These are phyloP conservation scores for Teratosphaeria zuluensis DNA, from an alignment of 2,329 filamentous ascomycete species.

Conservation along the genomic window DNA sequence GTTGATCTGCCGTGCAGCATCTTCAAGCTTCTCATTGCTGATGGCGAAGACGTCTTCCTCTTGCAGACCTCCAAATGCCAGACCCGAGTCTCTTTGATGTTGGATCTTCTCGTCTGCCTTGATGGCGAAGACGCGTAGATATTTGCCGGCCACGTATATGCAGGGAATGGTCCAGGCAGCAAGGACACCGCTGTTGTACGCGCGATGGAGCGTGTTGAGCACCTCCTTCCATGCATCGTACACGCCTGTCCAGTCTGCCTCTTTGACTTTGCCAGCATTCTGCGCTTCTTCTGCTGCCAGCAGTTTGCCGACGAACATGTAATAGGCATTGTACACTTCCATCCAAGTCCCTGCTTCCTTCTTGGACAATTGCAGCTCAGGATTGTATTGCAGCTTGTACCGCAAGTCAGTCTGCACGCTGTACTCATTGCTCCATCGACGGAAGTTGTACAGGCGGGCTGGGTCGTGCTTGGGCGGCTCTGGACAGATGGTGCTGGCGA, in stretches of 20 bases:
- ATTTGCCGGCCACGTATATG: constrained; percentile 78
- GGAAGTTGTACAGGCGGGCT: constrained; percentile 59
- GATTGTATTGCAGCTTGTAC: constrained; percentile 57
- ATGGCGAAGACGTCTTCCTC: constrained; percentile 81
- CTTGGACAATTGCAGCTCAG: constrained; percentile 31
- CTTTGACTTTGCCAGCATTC: constrained; percentile 31
- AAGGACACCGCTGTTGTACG: constrained; percentile 67
- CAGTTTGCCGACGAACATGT: constrained; percentile 70
- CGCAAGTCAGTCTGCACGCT: constrained; percentile 61
- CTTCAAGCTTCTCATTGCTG: constrained; percentile 71
- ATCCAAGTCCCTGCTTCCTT: constrained; percentile 71
- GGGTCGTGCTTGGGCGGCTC: constrained; percentile 53
- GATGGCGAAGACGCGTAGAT: constrained; percentile 79
- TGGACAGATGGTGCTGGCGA: constrained; percentile 68
- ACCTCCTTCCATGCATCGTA: constrained; percentile 87
- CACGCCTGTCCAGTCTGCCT: constrained; percentile 65
- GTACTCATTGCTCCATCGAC: constrained; percentile 58
- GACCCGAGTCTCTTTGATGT: constrained; percentile 33
- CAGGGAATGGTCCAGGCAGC: constrained; percentile 89
- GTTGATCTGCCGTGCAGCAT: constrained; percentile 84
- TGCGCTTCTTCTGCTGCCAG: constrained; percentile 52
- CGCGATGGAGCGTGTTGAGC: constrained; percentile 64
- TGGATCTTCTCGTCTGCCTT: constrained; percentile 67
- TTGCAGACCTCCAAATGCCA: constrained; percentile 44
- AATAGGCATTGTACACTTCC: constrained; percentile 74